A percentile compares a stretch with the other conserved stretches of the same genome.
Conservation (phyloP, 345 rosid genomes). For the Rhodomyrtus tomentosa region DNA sequence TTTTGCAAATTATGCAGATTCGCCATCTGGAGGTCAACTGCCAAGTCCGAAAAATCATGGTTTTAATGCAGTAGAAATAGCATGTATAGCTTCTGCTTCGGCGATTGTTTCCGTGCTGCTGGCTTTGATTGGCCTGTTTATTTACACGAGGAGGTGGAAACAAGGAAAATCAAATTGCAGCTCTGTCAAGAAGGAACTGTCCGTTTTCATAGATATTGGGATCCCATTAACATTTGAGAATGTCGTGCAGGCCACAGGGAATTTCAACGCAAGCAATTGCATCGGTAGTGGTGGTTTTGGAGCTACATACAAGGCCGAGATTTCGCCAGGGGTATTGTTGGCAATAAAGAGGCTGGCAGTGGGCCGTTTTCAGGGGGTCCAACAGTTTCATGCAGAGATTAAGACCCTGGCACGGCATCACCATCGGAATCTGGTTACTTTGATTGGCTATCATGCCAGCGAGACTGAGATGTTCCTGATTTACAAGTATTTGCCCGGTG, state of each 20-base stretch:
- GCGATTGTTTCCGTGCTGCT: conserved; percentile 45
- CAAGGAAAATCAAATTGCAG: conserved; percentile 11
- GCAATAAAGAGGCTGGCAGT: conserved; percentile 45
- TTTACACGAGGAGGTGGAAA: conserved; percentile 30
- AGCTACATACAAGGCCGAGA: conserved; percentile 49
- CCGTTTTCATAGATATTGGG: conserved; percentile 32
- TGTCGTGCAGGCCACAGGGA: conserved; percentile 41
- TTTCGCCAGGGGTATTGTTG: conserved; percentile 27
- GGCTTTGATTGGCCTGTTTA: conserved; percentile 28
- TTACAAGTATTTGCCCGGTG: conserved; percentile 47
- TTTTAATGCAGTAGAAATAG: conserved; percentile 42
- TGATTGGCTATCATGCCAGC: conserved; percentile 52
- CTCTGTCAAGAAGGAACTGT: conserved; percentile 31
- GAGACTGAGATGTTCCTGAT: conserved; percentile 50
- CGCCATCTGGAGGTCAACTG: conserved; percentile 4
- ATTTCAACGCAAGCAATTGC: conserved; percentile 40
- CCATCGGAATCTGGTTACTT: conserved; percentile 42
- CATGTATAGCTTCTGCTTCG: conserved; percentile 43
- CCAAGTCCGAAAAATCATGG: neutral
- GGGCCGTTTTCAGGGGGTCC: conserved; percentile 44
- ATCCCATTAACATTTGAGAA: conserved; percentile 34
- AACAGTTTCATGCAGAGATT: conserved; percentile 45
- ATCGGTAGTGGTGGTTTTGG: conserved; percentile 60
- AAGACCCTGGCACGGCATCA: conserved; percentile 41
- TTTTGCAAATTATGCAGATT: conserved; percentile 1